Evolutionary conservation across 805 yeast species (phyloP).

Genomic region (Saccharomycopsis capsularis): DNA sequence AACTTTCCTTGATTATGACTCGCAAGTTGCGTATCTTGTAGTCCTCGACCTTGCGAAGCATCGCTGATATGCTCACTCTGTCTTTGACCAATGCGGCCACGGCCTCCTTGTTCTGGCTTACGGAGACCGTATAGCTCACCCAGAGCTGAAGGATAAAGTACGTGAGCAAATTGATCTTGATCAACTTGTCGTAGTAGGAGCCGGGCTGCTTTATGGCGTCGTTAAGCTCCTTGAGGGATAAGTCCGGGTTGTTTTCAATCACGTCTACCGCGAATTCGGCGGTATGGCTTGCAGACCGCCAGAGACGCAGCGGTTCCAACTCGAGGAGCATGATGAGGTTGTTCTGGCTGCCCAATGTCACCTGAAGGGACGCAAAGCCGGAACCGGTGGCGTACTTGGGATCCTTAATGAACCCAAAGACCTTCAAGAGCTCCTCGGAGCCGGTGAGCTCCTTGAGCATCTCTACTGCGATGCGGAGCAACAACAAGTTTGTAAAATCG

Average conservation of each 20-base stretch:
- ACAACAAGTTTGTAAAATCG: not conserved
- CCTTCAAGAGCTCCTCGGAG: not conserved
- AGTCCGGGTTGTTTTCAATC: not conserved
- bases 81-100: not conserved
- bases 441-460: not conserved
- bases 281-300: not conserved
- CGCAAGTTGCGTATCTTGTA: not conserved
- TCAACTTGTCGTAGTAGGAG: not conserved
- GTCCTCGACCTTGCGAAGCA: not conserved
- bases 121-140: not conserved
- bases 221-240: not conserved
- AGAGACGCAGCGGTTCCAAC: not conserved
- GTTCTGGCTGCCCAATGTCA: not conserved
- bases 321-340: not conserved
- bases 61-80: not conserved
- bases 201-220: not conserved
- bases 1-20: not conserved
- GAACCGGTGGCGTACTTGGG: too few relatives aligned
- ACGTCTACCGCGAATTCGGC: not conserved
- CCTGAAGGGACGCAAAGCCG: not conserved
- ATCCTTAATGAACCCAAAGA: not conserved
- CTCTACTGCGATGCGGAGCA: not conserved
- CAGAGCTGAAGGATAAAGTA: slow-evolving; percentile 2
- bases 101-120: not conserved
- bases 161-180: slow-evolving; percentile 1